Evolutionary conservation across 257 asterid species (phyloP), one percentile per base, ranked within the genome.

Genomic region (Gentiana straminea): DNA sequence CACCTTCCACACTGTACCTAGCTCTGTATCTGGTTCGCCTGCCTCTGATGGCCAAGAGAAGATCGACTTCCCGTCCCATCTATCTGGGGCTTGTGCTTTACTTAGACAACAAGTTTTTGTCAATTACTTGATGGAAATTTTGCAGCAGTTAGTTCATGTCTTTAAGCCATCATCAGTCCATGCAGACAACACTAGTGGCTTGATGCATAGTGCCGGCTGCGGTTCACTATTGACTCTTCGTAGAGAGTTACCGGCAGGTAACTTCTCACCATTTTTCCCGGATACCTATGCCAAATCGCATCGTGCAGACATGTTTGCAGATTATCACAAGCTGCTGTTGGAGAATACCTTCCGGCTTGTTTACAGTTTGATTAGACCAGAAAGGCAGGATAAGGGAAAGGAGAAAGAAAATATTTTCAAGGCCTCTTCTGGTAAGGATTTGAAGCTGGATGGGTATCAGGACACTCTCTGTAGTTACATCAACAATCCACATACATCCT

Each of bases 401-500:
- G 97, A 88, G 75, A 92, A 79, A 74, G 98, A 92, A 62, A 92
- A 85, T 76, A 38, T 63, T 5, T 73, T 74, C 72, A 85, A 76
- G 78, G 68, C 70, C 68, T 48, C 79, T 70, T 67, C 86, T 60
- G 75, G 73, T 62, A 92, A 84, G 79, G 99, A 92, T 75, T 69
- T 92, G 83, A 92, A 92, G 76, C 93, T 92, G 50, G 99, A 92
- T 69, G 97, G 89, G 47, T 88, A 81, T 77, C 99, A 88, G 78
- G 99, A 92, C 70, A 91, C 85, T 64, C 85, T 92, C 61, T 92
- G 99, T 84, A 79, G 91, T 73, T 92, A 92, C 73, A 92, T 92
- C 76, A 92, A 88, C 81, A 88, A 92, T 68, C 81, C 91, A 3
- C 83, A 85, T 68, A 92, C 99, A 43, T 62, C 87, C 13, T 85